A percentile compares a stretch with the other conserved stretches of the same genome.
phyloP scores from a whole-genome alignment of 225 moss, liverwort and hornwort genomes.

The Marchantia paleacea region DNA sequence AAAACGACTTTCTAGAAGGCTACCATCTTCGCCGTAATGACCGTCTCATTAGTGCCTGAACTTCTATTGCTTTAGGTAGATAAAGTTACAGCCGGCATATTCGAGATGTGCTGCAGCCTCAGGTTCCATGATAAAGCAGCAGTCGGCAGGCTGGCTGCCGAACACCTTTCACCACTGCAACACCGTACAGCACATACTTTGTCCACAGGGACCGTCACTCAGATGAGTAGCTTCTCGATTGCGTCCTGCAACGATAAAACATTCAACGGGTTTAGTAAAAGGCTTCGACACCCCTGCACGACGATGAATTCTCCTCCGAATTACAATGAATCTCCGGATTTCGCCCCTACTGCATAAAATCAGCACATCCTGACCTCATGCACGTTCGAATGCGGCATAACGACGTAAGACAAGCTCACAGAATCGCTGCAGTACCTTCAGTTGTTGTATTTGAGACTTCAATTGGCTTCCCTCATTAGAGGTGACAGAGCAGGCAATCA shows the following conservation, averaged over 20 bases:
- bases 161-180: constrained; percentile 8
- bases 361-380: too few relatives aligned
- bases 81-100: constrained; percentile 29
- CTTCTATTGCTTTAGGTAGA: constrained; percentile 15
- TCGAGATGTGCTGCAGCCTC: constrained; percentile 16
- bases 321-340: too few relatives aligned
- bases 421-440: constrained; percentile 42
- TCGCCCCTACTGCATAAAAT: too few relatives aligned
- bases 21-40: constrained; percentile 41
- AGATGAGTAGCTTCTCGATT: constrained; percentile 90
- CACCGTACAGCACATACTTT: constrained; percentile 11
- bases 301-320: too few relatives aligned
- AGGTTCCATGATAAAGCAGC: constrained; percentile 11
- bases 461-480: constrained; percentile 94
- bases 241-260: constrained; percentile 49
- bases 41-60: constrained; percentile 54
- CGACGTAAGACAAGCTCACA: not conserved
- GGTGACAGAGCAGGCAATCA: constrained; percentile 92
- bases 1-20: constrained; percentile 26
- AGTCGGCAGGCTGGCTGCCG: constrained; percentile 9
- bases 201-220: constrained; percentile 3
- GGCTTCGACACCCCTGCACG: too few relatives aligned
- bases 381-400: too few relatives aligned
- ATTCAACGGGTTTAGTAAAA: not conserved
- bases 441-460: constrained; percentile 90